Conservation (phyloP, 1,284 basidiomycete genomes). For the Apiotrichum veenhuisii region DNA sequence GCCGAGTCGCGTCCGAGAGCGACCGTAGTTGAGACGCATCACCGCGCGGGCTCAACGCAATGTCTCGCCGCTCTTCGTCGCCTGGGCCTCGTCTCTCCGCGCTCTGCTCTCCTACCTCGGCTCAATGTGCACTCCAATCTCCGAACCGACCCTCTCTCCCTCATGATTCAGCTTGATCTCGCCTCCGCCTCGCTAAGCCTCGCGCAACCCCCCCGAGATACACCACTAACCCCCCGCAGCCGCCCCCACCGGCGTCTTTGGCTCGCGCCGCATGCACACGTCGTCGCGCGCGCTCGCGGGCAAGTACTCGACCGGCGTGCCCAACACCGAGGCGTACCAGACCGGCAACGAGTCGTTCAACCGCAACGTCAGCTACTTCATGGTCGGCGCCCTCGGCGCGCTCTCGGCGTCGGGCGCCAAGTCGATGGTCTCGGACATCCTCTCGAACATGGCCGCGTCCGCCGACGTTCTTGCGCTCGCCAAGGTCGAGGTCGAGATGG, state of each 20-base stretch:
- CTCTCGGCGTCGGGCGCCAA: slow-evolving; percentile 92
- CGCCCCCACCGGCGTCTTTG: slow-evolving; percentile 54
- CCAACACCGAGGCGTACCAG: slow-evolving; percentile 83
- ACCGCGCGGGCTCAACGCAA: background rate
- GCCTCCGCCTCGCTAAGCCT: background rate
- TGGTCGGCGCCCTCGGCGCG: slow-evolving; percentile 93
- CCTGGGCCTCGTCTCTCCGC: too few species aligned
- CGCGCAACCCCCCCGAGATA: background rate
- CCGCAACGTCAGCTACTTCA: slow-evolving; percentile 90
- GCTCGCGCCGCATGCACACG: slow-evolving; percentile 57
- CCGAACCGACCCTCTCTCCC: too few species aligned
- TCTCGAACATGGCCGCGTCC: slow-evolving; percentile 93
- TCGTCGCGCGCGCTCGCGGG: slow-evolving; percentile 51
- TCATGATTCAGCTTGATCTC: background rate
- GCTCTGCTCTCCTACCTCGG: background rate
- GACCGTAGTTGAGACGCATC: background rate
- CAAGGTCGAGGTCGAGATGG: slow-evolving; percentile 94
- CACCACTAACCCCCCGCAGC: slow-evolving; percentile 25
- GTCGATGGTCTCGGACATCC: slow-evolving; percentile 88
- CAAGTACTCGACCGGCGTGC: slow-evolving; percentile 60
- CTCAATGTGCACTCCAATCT: background rate
- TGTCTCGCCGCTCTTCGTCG: background rate
- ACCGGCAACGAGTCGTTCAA: slow-evolving; percentile 64
- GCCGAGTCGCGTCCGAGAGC: background rate
- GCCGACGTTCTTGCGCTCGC: slow-evolving; percentile 97